Evolutionary conservation across 2,329 filamentous ascomycete genomes (phyloP).

Genomic region (Tolypocladium inflatum): DNA sequence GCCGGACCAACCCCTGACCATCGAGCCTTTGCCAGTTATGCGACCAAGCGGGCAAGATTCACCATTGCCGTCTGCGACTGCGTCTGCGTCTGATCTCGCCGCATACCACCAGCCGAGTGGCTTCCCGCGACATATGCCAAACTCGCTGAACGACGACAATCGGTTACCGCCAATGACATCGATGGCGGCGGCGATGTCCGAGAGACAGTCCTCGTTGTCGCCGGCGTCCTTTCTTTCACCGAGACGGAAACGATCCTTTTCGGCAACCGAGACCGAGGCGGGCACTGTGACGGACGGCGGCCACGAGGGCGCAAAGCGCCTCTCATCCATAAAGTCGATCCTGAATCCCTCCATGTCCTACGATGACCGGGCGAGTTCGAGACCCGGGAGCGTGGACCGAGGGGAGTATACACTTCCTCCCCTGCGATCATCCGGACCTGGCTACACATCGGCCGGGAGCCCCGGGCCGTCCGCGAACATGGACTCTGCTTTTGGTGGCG

Average conservation of each 20-base stretch:
- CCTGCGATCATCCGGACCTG: constrained; percentile 32
- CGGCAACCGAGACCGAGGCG: constrained; percentile 45
- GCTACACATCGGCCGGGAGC: constrained; percentile 26
- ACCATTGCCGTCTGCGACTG: constrained; percentile 29
- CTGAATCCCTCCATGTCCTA: constrained; percentile 46
- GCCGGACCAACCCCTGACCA: constrained; percentile 32
- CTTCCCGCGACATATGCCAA: constrained; percentile 24
- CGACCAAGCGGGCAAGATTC: constrained; percentile 34
- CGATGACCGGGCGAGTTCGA: constrained; percentile 11
- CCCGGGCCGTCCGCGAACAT: constrained; percentile 27
- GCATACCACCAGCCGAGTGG: constrained; percentile 40
- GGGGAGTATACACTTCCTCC: constrained; percentile 31
- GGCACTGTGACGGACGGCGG: constrained; percentile 24
- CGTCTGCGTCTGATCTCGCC: constrained; percentile 34
- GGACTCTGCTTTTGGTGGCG: constrained; percentile 11
- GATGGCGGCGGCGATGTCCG: constrained; percentile 27
- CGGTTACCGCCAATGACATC: constrained; percentile 46
- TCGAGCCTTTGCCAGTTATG: constrained; percentile 35
- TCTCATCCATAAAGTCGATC: constrained; percentile 69
- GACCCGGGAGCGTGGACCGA: constrained; percentile 23
- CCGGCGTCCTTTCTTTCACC: constrained; percentile 51
- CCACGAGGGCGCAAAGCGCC: constrained; percentile 45
- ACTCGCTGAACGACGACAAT: constrained; percentile 45
- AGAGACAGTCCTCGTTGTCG: constrained; percentile 48
- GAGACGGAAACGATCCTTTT: constrained; percentile 59